phyloP scores from a whole-genome alignment of 2,329 filamentous ascomycete species.

The Aspergillus aculeatinus region DNA sequence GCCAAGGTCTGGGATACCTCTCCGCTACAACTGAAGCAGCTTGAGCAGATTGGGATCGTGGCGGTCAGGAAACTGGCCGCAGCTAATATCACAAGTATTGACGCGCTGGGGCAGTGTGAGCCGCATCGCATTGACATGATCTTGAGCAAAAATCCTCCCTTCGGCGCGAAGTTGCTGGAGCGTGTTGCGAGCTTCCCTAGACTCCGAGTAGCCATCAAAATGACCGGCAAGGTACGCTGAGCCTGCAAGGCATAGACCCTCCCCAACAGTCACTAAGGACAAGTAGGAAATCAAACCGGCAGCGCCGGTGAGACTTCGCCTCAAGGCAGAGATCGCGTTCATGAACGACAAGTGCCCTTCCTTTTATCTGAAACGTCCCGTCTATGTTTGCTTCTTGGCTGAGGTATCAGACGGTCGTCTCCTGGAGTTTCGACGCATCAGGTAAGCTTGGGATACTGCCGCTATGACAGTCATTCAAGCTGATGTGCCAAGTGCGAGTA shows the following conservation, averaged over 20 bases:
- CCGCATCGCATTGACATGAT: constrained; percentile 72
- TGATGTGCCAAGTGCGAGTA: constrained; percentile 55
- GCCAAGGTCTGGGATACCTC: constrained; percentile 81
- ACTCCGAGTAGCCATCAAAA: constrained; percentile 55
- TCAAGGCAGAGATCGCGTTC: constrained; percentile 69
- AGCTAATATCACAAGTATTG: constrained; percentile 69
- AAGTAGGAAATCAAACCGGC: constrained; percentile 33
- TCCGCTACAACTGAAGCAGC: constrained; percentile 76
- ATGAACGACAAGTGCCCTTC: constrained; percentile 63
- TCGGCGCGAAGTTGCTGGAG: constrained; percentile 68
- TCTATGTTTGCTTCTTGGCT: constrained; percentile 72
- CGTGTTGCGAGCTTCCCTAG: constrained; percentile 70
- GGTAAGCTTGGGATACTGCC: constrained; percentile 36
- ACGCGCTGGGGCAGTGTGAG: constrained; percentile 66
- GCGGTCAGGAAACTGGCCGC: constrained; percentile 71
- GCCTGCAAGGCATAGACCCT: constrained; percentile 27
- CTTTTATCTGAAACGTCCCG: constrained; percentile 62
- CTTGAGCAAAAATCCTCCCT: constrained; percentile 77
- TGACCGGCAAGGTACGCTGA: constrained; percentile 46
- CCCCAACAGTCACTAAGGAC: constrained; percentile 11
- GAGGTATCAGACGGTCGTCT: constrained; percentile 69
- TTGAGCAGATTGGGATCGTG: constrained; percentile 73
- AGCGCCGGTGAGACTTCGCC: constrained; percentile 55
- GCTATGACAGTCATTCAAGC: constrained; percentile 20
- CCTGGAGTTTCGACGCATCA: constrained; percentile 65